A percentile compares a stretch with the other conserved stretches of the same genome.
phyloP scores from a whole-genome alignment of 2,329 filamentous ascomycete species.

The Thielaviopsis ethacetica region DNA sequence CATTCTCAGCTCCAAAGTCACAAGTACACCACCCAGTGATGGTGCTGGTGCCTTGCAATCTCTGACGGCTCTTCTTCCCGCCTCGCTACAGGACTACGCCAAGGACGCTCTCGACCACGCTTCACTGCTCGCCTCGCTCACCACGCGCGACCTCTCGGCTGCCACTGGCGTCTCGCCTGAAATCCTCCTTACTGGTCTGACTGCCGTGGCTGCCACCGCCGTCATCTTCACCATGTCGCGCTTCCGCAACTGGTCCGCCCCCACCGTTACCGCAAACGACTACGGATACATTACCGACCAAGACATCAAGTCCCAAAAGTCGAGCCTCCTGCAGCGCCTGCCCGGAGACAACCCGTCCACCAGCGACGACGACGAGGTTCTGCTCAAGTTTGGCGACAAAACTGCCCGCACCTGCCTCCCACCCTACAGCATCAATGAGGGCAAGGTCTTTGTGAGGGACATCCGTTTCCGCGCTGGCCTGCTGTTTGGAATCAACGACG shows the following conservation, averaged over 20 bases:
- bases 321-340: not conserved
- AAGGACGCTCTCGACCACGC: slow-evolving; percentile 18
- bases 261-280: slow-evolving; percentile 57
- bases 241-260: slow-evolving; percentile 25
- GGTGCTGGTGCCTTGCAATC: slow-evolving; percentile 37
- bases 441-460: slow-evolving; percentile 49
- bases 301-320: slow-evolving; percentile 35
- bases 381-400: slow-evolving; percentile 2
- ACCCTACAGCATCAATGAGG: slow-evolving; percentile 58
- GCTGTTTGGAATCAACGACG: slow-evolving; percentile 48
- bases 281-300: slow-evolving; percentile 73
- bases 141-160: slow-evolving; percentile 34
- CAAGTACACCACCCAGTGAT: slow-evolving; percentile 9
- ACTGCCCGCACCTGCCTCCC: slow-evolving; percentile 33
- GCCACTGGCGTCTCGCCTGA: slow-evolving; percentile 33
- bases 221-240: slow-evolving; percentile 28
- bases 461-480: slow-evolving; percentile 51
- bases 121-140: slow-evolving; percentile 27
- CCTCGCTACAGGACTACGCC: slow-evolving; percentile 35
- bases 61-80: slow-evolving; percentile 33
- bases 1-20: slow-evolving; percentile 31
- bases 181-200: slow-evolving; percentile 28
- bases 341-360: not conserved
- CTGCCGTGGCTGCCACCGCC: slow-evolving; percentile 30
- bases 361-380: slow-evolving; percentile 3